Evolutionary conservation across 805 yeast genomes (phyloP).

Genomic region (Ogataea paraovalis): DNA sequence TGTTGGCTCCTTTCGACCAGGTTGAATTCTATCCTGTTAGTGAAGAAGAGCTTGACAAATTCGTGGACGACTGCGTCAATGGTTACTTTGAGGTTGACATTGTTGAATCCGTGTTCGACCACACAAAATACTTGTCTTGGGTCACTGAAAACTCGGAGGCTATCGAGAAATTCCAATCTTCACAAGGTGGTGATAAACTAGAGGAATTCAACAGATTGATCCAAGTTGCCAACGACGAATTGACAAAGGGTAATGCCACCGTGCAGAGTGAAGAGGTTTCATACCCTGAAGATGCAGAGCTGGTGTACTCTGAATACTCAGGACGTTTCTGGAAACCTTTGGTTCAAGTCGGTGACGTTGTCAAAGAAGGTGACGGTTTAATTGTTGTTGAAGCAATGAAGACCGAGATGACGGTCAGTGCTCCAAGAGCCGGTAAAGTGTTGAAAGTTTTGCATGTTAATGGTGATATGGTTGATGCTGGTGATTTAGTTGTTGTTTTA

Average conservation of each 20-base stretch:
- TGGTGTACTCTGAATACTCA: constrained; percentile 92
- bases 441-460: constrained; percentile 68
- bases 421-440: constrained; percentile 71
- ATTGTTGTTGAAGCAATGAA: constrained; percentile 97
- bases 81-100: constrained; percentile 78
- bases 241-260: constrained; percentile 49
- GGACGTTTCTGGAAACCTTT: constrained; percentile 96
- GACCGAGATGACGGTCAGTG: constrained; percentile 87
- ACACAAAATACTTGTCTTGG: constrained; percentile 74
- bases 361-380: constrained; percentile 70
- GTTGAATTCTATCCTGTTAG: constrained; percentile 90
- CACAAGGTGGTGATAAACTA: constrained; percentile 75
- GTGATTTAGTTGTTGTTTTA: constrained; percentile 86
- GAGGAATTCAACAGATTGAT: constrained; percentile 84
- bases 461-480: constrained; percentile 97
- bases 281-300: constrained; percentile 73
- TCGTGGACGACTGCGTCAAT: constrained; percentile 69
- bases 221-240: constrained; percentile 74
- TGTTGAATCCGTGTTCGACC: constrained; percentile 77
- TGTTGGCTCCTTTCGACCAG: constrained; percentile 88
- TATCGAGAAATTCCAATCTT: constrained; percentile 61
- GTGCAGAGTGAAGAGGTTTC: constrained; percentile 45
- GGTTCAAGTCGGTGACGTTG: constrained; percentile 72
- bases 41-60: constrained; percentile 73
- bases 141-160: constrained; percentile 66